Conservation (phyloP, 352 stramenopile species). For the Phytophthora brassicae region DNA sequence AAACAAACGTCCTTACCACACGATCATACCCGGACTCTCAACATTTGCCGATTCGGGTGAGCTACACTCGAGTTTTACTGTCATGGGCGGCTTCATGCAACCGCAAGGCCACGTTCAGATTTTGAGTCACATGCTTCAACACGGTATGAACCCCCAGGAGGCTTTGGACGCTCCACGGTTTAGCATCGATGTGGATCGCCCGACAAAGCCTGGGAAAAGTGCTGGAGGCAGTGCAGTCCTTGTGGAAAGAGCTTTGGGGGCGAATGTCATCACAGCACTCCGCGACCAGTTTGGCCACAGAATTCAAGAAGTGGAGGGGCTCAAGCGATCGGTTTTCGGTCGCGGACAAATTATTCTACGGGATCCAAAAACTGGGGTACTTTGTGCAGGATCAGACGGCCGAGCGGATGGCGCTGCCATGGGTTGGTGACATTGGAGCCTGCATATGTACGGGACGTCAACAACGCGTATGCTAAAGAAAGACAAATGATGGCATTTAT, state of each 20-base stretch:
- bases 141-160: slow-evolving; percentile 85
- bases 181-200: slow-evolving; percentile 85
- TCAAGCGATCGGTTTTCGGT: slow-evolving; percentile 61
- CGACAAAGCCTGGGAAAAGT: slow-evolving; percentile 43
- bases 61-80: slow-evolving; percentile 91
- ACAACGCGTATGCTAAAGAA: slow-evolving; percentile 22
- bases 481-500: slow-evolving; percentile 8
- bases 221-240: slow-evolving; percentile 62
- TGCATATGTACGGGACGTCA: not conserved
- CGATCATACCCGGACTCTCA: slow-evolving; percentile 96
- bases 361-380: slow-evolving; percentile 81
- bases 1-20: slow-evolving; percentile 96
- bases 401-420: slow-evolving; percentile 94
- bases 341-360: slow-evolving; percentile 86
- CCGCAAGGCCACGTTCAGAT: slow-evolving; percentile 96
- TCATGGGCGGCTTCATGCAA: slow-evolving; percentile 96
- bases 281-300: slow-evolving; percentile 77
- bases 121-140: slow-evolving; percentile 88
- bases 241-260: slow-evolving; percentile 83
- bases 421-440: slow-evolving; percentile 54
- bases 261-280: slow-evolving; percentile 71
- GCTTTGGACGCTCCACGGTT: slow-evolving; percentile 94
- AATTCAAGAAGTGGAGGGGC: slow-evolving; percentile 28
- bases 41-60: slow-evolving; percentile 86
- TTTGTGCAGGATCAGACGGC: slow-evolving; percentile 95